Evolutionary conservation across 345 rosid genomes (phyloP), one percentile per base, ranked within the genome.

Genomic region (Hypericum perforatum): DNA sequence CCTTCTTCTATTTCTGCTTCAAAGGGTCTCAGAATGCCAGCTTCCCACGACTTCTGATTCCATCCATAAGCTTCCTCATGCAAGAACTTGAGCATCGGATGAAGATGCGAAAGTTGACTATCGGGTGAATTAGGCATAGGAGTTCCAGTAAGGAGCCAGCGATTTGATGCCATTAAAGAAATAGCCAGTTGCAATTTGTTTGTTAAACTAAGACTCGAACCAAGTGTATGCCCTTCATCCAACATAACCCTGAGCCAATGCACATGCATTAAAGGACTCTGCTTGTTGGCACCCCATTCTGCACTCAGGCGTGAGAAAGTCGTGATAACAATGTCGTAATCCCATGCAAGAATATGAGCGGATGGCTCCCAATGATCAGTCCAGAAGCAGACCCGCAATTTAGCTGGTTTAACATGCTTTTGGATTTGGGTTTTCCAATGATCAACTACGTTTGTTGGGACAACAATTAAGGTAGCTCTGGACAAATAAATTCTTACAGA

Each of bases 211-310:
- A 92, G 76, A 73, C 96, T 88, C 53, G 95, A 85, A 56, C 98
- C 98, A 62, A 92, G 95, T 59, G 96, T 92, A 74, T 92, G 96
- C 59, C 98, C 98, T 72, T 92, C 98, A 64, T 92, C 98, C 74
- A 92, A 60, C 51, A 92, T 79, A 70, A 88, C 65, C 74, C 96
- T 82, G 54, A 81, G 88, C 96, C 96, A 92, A 77, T 92, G 98
- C 54, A 92, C 95, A 68, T 88, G 86, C 81, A 74, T 76, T 78
- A 92, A 67, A 54, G 86, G 88, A 68, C 98, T 92, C 64, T 70
- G 76, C 73, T 85, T 85, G 52, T 56, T 78, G 43, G 76, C 80
- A 37, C 81, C 65, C 98, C 98, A 92, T 62, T 92, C 98, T 14
- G 83, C 94, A 78, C 98, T 92, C 60, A 92, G 67, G 52, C 98